Base-by-base conservation (phyloP, 1,284 basidiomycete species). In the Cryptococcus floricola region DNA sequence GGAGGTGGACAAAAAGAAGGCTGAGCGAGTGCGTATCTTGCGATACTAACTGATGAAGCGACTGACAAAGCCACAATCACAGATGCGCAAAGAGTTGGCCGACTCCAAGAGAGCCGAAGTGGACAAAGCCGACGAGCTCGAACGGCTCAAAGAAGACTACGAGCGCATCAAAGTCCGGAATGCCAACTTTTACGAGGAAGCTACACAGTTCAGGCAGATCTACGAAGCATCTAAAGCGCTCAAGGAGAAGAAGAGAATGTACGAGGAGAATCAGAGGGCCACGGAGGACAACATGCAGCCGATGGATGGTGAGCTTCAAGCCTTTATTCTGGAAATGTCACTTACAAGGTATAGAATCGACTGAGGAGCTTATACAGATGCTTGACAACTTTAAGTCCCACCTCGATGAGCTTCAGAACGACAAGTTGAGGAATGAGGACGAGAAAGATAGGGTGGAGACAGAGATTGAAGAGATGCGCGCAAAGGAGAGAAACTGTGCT, bases 141-240 rank as follows among this genome's bases (percentile, higher is more conserved):
- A 92, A 53, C 81, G 85, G 25, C 82, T 87, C n/a, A 64, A 89
- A 82, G 76, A 74, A 12, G 76, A 85, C 56, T 87, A 89, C 62
- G 83, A 87, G 27, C 77, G 79, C 16, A 79, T 91, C 41, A 86
- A 87, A 47, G 80, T 83, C 45, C 81, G 85, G 39, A 98, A 98
- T 73, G 81, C 85, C 57, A 83, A 85, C 48, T 90, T 94, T 71
- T 87, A 90, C 67, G 87, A 94, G 54, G 83, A 86, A 48, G 87
- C 91, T 2, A 85, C 85, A 16, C 87, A 87, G 65, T 97, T 97
- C 73, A 84, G 88, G 39, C 86, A 92, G 70, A 83, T 89, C 48
- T 91, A 91, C 67, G 78, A 87, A 50, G 84, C 85, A 58, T 84
- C 88, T 18, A 85, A 89, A 57, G 81, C 81, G 48, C 76, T 93